Evolutionary conservation across 2,329 filamentous ascomycete species (phyloP), one percentile per base, ranked within the genome.

Genomic region (Coniochaeta hoffmannii): DNA sequence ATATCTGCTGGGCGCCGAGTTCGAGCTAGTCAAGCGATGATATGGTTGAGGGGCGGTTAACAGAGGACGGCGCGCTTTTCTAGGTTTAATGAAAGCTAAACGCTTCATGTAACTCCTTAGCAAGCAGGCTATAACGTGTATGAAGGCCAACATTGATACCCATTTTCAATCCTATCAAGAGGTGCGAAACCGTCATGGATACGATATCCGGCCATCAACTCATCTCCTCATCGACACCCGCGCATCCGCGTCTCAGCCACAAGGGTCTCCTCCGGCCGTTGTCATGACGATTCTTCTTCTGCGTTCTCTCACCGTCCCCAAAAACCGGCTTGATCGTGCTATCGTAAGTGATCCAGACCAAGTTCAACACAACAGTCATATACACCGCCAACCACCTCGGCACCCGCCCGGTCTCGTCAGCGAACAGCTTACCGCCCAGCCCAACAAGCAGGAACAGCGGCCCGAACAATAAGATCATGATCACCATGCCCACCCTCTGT

Each of bases 281-380:
- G 5, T 60, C 62, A 1, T 17, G 17, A 28, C 15, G 17, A 17
- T 63, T 60, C 9, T 61, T 59, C 31, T 68, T 67, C 31, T 69
- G 60, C 3, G 83, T 86, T 63, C 80, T 81, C 76, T 97, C 93
- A 0, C 94, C 94, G 66, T 97, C 89, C 0, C 93, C 93, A 75
- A 95, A 97, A 0, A 86, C 38, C 1, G 71, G 73, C 68, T 83
- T 86, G 61, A 76, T 67, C 2, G 76, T 66, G 1, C 28, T 30
- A 53, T 81, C 78, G 52, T 81, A 79, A 3, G 58, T 61, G 57
- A 68, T 62, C 78, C 78, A 81, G 10, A 74, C 57, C 3, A 71
- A 11, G 15, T 71, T 76, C 57, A 87, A 83, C 1, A 87, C 12
- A 1, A 75, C 68, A 1, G 75, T 78, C 55, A 78, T 74, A 0